Evolutionary conservation across 495 filamentous ascomycete genomes (phyloP).

Genomic region (Neurospora sp.): DNA sequence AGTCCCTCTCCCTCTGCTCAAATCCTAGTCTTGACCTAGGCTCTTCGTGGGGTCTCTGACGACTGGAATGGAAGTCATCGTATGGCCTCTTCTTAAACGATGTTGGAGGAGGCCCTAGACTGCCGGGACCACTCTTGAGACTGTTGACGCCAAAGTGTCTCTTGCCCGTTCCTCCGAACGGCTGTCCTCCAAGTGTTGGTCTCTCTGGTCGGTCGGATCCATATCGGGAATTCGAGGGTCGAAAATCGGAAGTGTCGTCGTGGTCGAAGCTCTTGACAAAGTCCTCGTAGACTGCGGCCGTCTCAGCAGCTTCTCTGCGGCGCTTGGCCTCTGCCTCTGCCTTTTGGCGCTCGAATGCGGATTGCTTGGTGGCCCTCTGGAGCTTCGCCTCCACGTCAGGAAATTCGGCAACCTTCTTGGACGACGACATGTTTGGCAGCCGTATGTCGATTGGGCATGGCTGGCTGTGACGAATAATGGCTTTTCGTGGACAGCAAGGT

Average conservation of each 20-base stretch:
- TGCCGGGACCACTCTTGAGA: constrained; percentile 63
- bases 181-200: constrained; percentile 18
- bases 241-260: constrained; percentile 33
- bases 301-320: constrained; percentile 76
- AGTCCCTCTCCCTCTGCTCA: constrained; percentile 18
- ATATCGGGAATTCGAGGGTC: constrained; percentile 18
- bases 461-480: not conserved
- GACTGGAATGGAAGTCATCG: constrained; percentile 22
- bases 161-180: constrained; percentile 30
- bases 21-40: constrained; percentile 19
- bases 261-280: constrained; percentile 86
- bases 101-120: constrained; percentile 52
- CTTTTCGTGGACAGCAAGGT: not conserved
- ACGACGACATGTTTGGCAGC: constrained; percentile 28
- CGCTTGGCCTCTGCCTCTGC: constrained; percentile 90
- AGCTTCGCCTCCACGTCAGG: constrained; percentile 80
- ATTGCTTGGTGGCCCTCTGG: constrained; percentile 74
- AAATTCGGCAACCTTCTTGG: constrained; percentile 46
- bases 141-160: constrained; percentile 34
- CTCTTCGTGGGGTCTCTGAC: constrained; percentile 24
- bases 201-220: constrained; percentile 27
- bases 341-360: constrained; percentile 85
- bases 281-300: constrained; percentile 79
- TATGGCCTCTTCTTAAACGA: constrained; percentile 37
- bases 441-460: constrained; percentile 9